Base-by-base conservation (phyloP, 1,284 basidiomycete species). In the Microbotryum intermedium region DNA sequence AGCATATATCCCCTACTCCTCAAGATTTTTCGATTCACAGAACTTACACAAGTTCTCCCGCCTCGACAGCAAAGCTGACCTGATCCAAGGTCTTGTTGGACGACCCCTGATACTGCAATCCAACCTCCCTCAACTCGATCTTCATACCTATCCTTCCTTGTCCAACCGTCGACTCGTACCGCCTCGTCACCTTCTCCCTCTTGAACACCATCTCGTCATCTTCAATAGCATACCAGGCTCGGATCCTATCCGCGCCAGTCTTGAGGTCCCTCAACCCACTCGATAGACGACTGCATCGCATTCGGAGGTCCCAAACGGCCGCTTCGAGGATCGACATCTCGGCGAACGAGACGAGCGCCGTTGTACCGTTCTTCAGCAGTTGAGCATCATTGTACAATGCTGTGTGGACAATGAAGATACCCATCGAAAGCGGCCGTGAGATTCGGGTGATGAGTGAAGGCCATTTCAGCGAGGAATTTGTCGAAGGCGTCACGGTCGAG, bases 31-130 rank as follows among this genome's bases (percentile, higher is more conserved):
- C 28, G 23, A 25, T 4, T 16, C 11, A 5, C 10, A 16, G 11
- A 5, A 26, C 53, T 29, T 30, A 55, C 20, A 52, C 50, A 13
- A 58, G 44, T n/a, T 58, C 29, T 8, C 57, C 57, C 6, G 57
- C 34, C 8, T 30, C 29, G 23, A 53, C 28, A 13, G 16, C 26
- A 47, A 58, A 53, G 29, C 50, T 53, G 16, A 58, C 50, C 21
- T 30, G 21, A 7, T 58, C 28, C 6, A 58, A 34, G 8, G 51
- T 16, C 34, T 16, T 3, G 34, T 39, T 39, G 34, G 13, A 16
- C 13, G 34, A 39, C 10, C 34, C 16, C 34, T 39, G 34, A 6
- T 39, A 39, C 18, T 48, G 34, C 25, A n/a, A 25, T 16, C 13
- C 23, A 26, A 55, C 46, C 29, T 39, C 44, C 55, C 28, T 48